Conservation (phyloP, 129 eudicot genomes). For the sunflower (Helianthus annuus) region DNA sequence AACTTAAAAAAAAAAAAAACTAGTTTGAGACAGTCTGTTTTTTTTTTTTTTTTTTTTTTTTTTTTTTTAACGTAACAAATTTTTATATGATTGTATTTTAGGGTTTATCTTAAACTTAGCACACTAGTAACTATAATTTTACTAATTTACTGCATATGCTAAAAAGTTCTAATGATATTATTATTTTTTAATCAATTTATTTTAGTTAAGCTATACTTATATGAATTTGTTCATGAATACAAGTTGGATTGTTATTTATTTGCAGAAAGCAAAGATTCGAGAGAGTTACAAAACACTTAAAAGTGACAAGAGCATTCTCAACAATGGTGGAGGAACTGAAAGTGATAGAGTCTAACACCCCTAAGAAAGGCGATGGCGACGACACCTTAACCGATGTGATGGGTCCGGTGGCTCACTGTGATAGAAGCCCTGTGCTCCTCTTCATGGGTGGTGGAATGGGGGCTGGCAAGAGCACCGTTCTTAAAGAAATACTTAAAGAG, state of each 20-base stretch:
- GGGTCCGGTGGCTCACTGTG: slow-evolving; percentile 60
- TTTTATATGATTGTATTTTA: neutral
- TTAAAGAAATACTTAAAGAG: slow-evolving; percentile 90
- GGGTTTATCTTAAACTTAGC: neutral
- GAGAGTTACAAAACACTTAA: slow-evolving; percentile 55
- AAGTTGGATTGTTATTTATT: neutral
- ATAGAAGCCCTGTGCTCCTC: slow-evolving; percentile 85
- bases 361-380: slow-evolving; percentile 11
- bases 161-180: neutral
- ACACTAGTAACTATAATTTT: neutral
- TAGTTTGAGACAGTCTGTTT: neutral
- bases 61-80: neutral
- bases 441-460: slow-evolving; percentile 99
- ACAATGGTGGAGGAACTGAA: slow-evolving; percentile 77
- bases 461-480: slow-evolving; percentile 99
- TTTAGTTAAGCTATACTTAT: too few relatives aligned
- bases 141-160: neutral
- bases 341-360: slow-evolving; percentile 46
- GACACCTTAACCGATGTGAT: slow-evolving; percentile 49
- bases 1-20: neutral
- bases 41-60: neutral
- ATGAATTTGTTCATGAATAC: neutral
- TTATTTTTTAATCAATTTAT: neutral
- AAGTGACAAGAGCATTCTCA: slow-evolving; percentile 65
- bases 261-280: slow-evolving; percentile 81